Conservation (phyloP, 179 eudicot genomes). For the Beta lomatogona region DNA sequence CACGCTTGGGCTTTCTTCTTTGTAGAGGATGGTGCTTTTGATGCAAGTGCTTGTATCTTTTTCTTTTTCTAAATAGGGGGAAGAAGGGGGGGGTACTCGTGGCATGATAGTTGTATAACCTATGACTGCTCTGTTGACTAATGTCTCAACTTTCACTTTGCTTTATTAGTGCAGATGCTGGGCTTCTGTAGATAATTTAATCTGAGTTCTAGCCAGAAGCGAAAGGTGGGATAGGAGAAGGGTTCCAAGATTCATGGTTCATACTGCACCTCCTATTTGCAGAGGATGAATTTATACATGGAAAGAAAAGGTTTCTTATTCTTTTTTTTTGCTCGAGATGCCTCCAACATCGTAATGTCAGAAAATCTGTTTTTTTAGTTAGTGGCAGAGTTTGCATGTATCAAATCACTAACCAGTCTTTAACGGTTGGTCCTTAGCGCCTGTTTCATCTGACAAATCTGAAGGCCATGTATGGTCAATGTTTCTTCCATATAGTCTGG, state of each 20-base stretch:
- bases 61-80: too few species aligned
- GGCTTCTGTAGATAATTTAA: background rate
- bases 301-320: background rate
- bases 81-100: background rate
- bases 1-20: background rate
- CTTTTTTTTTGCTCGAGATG: background rate
- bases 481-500: slow-evolving; percentile 17
- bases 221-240: background rate
- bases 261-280: background rate
- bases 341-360: background rate
- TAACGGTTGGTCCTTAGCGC: background rate
- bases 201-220: background rate
- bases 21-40: background rate
- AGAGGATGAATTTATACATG: background rate
- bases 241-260: background rate
- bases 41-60: background rate
- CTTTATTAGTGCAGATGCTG: background rate
- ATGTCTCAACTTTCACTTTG: background rate
- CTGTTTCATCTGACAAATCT: slow-evolving; percentile 8
- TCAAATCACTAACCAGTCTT: background rate
- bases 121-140: background rate
- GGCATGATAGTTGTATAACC: background rate
- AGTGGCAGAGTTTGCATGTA: background rate
- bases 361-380: background rate
- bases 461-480: slow-evolving; percentile 9